Base-by-base conservation (phyloP, 2,329 filamentous ascomycete species). In the Chrysoporthe austroafricana region DNA sequence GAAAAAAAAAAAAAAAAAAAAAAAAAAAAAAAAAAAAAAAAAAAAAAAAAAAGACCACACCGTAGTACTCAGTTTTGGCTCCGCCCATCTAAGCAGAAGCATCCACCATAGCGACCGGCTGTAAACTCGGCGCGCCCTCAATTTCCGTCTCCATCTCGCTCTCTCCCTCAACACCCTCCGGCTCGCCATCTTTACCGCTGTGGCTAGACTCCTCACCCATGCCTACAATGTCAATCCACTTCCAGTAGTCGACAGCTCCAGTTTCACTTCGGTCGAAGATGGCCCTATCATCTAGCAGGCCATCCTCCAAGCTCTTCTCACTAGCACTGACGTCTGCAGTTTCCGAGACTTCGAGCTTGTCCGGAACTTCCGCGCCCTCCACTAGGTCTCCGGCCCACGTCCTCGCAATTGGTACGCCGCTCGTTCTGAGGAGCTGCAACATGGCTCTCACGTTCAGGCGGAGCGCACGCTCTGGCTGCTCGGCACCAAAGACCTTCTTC, bases 391-490 rank as follows among this genome's bases (percentile, higher is more conserved):
- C 81, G 3, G 77, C 72, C 76, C 79, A 83, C 0, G 86, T 89
- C 9, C 81, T 77, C 0, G 81, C 80, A 1, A 90, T 81, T 0
- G 80, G 74, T 1, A 88, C 76, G 2, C 77, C 79, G 63, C 86
- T 85, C 34, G 75, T 76, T 0, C 88, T 79, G 7, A 90, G 72
- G 6, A 88, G 76, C 76, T 90, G 87, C 61, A 89, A 77, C 34
- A 85, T 78, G 1, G 88, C 87, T 1, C 88, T 80, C 4, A 86
- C 78, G 70, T 90, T 90, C 2, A 90, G 79, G 26, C 86, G 81
- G 62, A 90, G 76, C 0, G 85, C 83, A 14, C 86, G 81, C 73
- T 88, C 87, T 0, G 88, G 88, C 63, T 86, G 81, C 59, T 85
- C 83, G 0, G 85, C 84, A 1, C 82, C 82, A 71, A 89, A 87